Evolutionary conservation across 257 asterid species (phyloP).

Genomic region (Marsdenia floribunda): DNA sequence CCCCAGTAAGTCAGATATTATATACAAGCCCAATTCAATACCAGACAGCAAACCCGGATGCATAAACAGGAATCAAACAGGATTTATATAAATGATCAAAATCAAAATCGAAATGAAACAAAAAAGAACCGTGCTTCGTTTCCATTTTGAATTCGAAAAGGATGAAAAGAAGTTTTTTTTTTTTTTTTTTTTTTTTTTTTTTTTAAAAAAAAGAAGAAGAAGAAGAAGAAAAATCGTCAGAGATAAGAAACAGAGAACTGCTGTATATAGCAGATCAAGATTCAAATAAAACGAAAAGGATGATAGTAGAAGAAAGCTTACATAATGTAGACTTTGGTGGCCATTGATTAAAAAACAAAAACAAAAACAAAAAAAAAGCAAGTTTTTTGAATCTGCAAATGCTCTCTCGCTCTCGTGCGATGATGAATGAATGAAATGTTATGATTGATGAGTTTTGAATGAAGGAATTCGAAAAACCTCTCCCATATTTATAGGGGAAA

Average conservation of each 20-base stretch:
- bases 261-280: neutral
- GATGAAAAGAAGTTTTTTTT: too few relatives aligned
- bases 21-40: neutral
- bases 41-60: neutral
- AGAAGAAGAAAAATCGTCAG: neutral
- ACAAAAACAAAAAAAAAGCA: too few relatives aligned
- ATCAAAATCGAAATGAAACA: neutral
- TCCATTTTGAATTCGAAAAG: neutral
- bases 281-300: neutral
- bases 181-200: too few relatives aligned
- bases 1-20: neutral
- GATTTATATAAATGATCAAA: neutral
- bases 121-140: neutral
- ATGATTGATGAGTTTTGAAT: neutral
- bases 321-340: constrained; percentile 59
- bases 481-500: neutral
- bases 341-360: constrained; percentile 36
- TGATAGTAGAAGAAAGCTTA: constrained; percentile 24
- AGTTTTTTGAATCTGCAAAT: neutral
- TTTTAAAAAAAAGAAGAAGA: too few relatives aligned
- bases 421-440: neutral
- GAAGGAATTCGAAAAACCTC: neutral
- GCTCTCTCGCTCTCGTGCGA: neutral
- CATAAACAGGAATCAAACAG: neutral
- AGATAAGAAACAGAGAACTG: neutral